These are phyloP conservation scores for Macrocybe sp. DNA, from an alignment of 1,284 basidiomycete species.

Conservation along the genomic window DNA sequence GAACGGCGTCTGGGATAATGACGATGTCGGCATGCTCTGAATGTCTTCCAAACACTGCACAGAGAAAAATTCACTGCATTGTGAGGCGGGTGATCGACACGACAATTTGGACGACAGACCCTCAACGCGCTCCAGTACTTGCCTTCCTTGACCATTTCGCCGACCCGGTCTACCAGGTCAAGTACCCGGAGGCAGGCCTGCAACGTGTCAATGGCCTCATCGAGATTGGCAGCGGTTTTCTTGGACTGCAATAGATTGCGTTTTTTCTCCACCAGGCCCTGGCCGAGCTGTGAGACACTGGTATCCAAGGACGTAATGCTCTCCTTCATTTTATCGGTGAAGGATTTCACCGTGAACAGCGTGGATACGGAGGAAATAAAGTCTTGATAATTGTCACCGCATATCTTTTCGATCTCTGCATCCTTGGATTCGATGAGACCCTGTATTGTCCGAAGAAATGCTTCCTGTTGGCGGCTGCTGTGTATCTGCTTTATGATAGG, in stretches of 20 bases:
- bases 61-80: slow-evolving; percentile 23
- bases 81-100: slow-evolving; percentile 17
- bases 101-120: slow-evolving; percentile 52
- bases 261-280: slow-evolving; percentile 88
- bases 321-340: slow-evolving; percentile 77
- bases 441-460: slow-evolving; percentile 84
- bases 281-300: slow-evolving; percentile 75
- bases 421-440: slow-evolving; percentile 91
- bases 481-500: slow-evolving; percentile 94
- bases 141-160: slow-evolving; percentile 87
- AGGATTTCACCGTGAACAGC: slow-evolving; percentile 89
- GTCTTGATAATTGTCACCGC: slow-evolving; percentile 95
- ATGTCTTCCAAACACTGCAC: slow-evolving; percentile 89
- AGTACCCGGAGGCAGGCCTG: slow-evolving; percentile 90
- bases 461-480: slow-evolving; percentile 85
- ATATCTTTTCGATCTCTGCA: slow-evolving; percentile 93
- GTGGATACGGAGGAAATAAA: slow-evolving; percentile 96
- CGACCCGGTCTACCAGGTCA: slow-evolving; percentile 92
- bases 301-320: slow-evolving; percentile 70
- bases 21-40: slow-evolving; percentile 85
- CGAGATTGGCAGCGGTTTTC: slow-evolving; percentile 89
- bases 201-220: slow-evolving; percentile 93
- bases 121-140: slow-evolving; percentile 96
- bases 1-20: slow-evolving; percentile 89
- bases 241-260: slow-evolving; percentile 83